These are phyloP conservation scores for Geosmithia morbida DNA, from an alignment of 2,329 filamentous ascomycete species.

Conservation along the genomic window DNA sequence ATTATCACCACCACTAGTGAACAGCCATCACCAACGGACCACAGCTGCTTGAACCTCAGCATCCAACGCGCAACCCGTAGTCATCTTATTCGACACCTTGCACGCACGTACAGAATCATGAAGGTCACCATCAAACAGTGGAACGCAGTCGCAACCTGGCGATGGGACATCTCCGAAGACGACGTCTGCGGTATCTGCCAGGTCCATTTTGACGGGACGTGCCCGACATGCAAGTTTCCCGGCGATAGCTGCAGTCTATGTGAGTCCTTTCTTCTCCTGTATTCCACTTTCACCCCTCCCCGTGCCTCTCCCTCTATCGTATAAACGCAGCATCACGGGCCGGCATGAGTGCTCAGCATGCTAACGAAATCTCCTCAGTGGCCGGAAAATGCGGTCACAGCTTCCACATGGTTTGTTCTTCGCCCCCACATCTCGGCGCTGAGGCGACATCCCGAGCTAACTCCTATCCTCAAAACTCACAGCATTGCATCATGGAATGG, in stretches of 20 bases:
- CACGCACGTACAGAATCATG: constrained; percentile 38
- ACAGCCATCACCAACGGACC: too few species aligned
- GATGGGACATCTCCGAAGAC: constrained; percentile 94
- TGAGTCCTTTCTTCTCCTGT: constrained; percentile 27
- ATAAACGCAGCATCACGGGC: too few species aligned
- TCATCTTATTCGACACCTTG: too few species aligned
- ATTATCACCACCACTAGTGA: too few species aligned
- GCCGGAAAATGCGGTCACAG: constrained; percentile 95
- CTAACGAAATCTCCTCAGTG: constrained; percentile 39
- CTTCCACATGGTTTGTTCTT: constrained; percentile 72
- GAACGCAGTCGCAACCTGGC: constrained; percentile 91
- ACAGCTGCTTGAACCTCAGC: not conserved
- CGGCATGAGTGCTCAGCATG: not conserved
- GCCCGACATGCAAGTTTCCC: constrained; percentile 94
- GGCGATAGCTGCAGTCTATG: constrained; percentile 88
- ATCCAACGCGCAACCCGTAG: too few species aligned
- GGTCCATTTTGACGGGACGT: constrained; percentile 94
- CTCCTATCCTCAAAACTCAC: constrained; percentile 1
- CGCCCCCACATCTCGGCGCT: not conserved
- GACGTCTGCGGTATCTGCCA: constrained; percentile 98
- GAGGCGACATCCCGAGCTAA: not conserved
- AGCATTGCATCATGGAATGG: constrained; percentile 96
- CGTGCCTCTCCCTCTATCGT: not conserved
- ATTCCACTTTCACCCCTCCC: not conserved
- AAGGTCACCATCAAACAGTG: constrained; percentile 91